A percentile compares a stretch with the other conserved stretches of the same genome.
These are phyloP conservation scores for Neonectria neomacrospora DNA, from an alignment of 2,329 filamentous ascomycete species.

Conservation along the genomic window DNA sequence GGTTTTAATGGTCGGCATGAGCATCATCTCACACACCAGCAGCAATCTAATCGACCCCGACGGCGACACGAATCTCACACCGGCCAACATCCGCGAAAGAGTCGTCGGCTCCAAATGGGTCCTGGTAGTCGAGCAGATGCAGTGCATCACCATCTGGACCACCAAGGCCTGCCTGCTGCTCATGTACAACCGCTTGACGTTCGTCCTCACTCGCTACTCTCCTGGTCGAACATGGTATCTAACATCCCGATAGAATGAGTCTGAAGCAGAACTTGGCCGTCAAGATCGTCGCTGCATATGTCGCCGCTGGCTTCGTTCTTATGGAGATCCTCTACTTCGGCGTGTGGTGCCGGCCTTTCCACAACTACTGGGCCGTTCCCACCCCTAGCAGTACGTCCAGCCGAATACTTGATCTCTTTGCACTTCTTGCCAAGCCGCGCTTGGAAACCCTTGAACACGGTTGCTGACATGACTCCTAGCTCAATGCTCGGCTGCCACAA, in stretches of 20 bases:
- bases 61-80: conserved; percentile 57
- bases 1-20: conserved; percentile 63
- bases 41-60: conserved; percentile 68
- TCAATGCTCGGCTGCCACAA: conserved; percentile 66
- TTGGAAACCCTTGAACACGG: not conserved
- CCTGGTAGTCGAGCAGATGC: conserved; percentile 69
- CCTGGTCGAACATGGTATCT: conserved; percentile 12
- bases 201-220: conserved; percentile 33
- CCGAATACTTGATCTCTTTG: not conserved
- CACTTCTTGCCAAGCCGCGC: too few species aligned
- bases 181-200: conserved; percentile 67
- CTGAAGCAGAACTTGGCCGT: conserved; percentile 60
- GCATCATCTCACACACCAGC: conserved; percentile 64
- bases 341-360: conserved; percentile 67
- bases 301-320: conserved; percentile 57
- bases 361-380: conserved; percentile 68
- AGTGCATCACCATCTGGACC: conserved; percentile 67
- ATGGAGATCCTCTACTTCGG: conserved; percentile 62
- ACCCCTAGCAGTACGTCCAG: conserved; percentile 56
- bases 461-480: conserved; percentile 46
- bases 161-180: conserved; percentile 68
- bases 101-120: conserved; percentile 70
- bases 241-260: conserved; percentile 51
- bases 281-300: conserved; percentile 60
- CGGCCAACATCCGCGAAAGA: conserved; percentile 54